Percentiles rank a stretch among this genome's conserved stretches.
These are phyloP conservation scores for Phoenix roebelenii DNA, from an alignment of 176 grass and related monocot species.

Conservation along the genomic window DNA sequence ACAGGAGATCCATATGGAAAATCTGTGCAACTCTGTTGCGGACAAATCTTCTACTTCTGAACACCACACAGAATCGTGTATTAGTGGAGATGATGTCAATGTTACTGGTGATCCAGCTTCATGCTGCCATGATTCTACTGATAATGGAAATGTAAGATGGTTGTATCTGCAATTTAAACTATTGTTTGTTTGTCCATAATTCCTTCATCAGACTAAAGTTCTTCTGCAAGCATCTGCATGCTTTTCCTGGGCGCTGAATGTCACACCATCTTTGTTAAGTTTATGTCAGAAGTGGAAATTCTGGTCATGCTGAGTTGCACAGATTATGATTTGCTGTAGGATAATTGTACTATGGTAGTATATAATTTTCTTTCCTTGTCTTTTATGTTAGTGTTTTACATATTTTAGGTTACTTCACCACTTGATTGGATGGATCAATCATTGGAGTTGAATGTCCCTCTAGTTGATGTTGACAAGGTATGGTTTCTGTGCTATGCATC, in stretches of 20 bases:
- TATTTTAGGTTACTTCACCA: constrained; percentile 35
- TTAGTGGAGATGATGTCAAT: constrained; percentile 20
- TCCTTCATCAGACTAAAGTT: no score
- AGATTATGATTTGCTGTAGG: no score
- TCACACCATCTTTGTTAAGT: no score
- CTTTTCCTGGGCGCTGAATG: no score
- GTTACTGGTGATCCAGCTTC: constrained; percentile 26
- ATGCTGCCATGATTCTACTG: constrained; percentile 29
- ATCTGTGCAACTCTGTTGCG: constrained; percentile 14
- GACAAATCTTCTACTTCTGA: constrained; percentile 20
- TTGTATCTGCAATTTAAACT: background rate
- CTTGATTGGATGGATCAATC: constrained; percentile 30
- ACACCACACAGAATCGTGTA: constrained; percentile 23
- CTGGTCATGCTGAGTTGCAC: no score
- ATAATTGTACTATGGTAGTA: no score
- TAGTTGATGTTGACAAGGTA: constrained; percentile 95
- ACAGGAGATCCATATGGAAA: constrained; percentile 36
- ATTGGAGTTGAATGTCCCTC: constrained; percentile 65
- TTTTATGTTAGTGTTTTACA: constrained; percentile 4
- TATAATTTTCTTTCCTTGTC: background rate
- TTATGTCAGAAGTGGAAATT: no score
- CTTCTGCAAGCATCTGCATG: no score
- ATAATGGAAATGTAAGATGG: constrained; percentile 45
- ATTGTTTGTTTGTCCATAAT: no score
- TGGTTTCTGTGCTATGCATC: background rate